Evolutionary conservation across 169 alveolate species (phyloP).

Genomic region (Cryptosporidium felis): DNA sequence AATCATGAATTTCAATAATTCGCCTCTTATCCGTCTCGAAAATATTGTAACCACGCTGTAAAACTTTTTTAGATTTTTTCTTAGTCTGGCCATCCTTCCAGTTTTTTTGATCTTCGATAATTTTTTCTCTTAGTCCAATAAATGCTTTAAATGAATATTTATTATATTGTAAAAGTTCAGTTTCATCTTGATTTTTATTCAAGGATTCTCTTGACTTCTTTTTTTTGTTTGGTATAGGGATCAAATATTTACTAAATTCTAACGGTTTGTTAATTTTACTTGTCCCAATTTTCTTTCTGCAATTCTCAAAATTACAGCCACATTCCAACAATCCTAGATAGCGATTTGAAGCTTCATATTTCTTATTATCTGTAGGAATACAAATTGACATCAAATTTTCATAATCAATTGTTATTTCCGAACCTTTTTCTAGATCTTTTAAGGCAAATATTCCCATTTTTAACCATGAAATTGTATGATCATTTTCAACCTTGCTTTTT

Average conservation of each 20-base stretch:
- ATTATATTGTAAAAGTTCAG: not conserved
- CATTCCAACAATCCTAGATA: conserved; percentile 15
- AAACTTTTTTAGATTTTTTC: not conserved
- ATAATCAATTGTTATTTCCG: conserved; percentile 64
- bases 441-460: conserved; percentile 61
- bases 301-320: conserved; percentile 8
- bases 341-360: not conserved
- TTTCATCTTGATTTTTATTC: not conserved
- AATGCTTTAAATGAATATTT: conserved; percentile 30
- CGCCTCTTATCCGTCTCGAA: conserved; percentile 3
- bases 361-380: conserved; percentile 7
- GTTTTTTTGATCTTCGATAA: conserved; percentile 40
- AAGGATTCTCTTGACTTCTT: not conserved
- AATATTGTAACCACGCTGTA: not conserved
- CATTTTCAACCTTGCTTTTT: not conserved
- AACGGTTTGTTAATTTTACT: not conserved
- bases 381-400: conserved; percentile 23
- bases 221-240: conserved; percentile 19
- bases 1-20: not conserved
- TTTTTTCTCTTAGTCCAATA: not conserved
- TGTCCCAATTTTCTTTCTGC: conserved; percentile 40
- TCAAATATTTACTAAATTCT: conserved; percentile 14
- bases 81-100: conserved; percentile 11
- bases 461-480: conserved; percentile 36
- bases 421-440: conserved; percentile 28